Evolutionary conservation across 2,329 filamentous ascomycete species (phyloP), one percentile per base, ranked within the genome.

Genomic region (Neonectria neomacrospora): DNA sequence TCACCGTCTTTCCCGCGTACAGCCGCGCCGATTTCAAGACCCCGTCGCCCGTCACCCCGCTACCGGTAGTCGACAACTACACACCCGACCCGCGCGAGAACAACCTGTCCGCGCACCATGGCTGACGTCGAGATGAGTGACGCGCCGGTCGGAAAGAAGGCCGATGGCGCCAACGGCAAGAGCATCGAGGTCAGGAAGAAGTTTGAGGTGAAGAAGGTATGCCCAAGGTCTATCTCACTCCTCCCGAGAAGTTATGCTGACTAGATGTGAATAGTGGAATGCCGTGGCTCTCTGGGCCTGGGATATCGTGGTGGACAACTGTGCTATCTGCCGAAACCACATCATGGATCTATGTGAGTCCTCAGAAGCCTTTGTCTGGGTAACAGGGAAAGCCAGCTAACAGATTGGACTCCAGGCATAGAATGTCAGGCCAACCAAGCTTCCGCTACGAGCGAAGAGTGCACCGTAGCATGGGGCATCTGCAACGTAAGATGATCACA

Each of bases 251-350:
- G 26, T 26, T 48, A 45, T 48, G 32, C 20, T 72, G 53, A 73
- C 66, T 14, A 32, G 42, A 74, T 54, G 20, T 54, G 2, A 67
- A 45, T 75, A 97, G 95, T 99, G 96, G 96, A 98, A 98, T 74
- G 96, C 96, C 0, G 96, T 99, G 54, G 94, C 96, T 42, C 86
- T 99, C 2, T 99, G 96, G 96, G 96, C 96, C 0, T 99, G 96
- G 96, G 96, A 99, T 78, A 99, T 99, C 63, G 94, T 98, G 32
- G 96, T 99, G 65, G 96, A 99, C 82, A 99, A 99, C 86, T 99
- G 96, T 78, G 96, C 96, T 74, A 99, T 99, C 77, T 99, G 96
- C 85, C 88, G 96, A 77, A 99, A 99, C 79, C 96, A 99, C 80
- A 99, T 99, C 80, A 99, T 99, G 96, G 96, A 99, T 80, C 86